phyloP scores from a whole-genome alignment of 148 eudicot species.

The Rhododendron kiyosumense region DNA sequence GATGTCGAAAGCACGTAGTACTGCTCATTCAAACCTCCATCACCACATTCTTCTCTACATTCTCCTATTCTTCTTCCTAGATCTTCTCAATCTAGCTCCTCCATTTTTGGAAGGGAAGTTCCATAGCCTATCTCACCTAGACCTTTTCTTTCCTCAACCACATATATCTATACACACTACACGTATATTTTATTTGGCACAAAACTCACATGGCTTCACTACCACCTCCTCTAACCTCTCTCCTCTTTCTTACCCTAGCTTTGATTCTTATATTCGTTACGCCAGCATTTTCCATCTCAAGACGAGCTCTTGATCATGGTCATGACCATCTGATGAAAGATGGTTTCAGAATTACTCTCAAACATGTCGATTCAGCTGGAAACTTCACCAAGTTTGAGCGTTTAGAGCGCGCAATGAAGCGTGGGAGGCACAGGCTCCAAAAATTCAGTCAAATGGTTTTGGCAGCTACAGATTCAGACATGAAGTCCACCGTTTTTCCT shows the following conservation, averaged over 20 bases:
- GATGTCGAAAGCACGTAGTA: background rate
- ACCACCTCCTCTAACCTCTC: background rate
- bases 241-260: background rate
- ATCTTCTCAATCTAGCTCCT: background rate
- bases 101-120: background rate
- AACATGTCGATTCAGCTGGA: background rate
- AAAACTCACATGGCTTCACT: background rate
- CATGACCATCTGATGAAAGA: background rate
- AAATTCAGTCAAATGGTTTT: background rate
- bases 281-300: background rate
- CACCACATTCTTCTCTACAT: conserved; percentile 6
- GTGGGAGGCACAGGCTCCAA: conserved; percentile 4
- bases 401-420: conserved; percentile 1
- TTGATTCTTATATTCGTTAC: background rate
- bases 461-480: background rate
- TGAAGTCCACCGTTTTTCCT: background rate
- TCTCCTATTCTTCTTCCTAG: background rate
- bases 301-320: background rate
- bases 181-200: background rate
- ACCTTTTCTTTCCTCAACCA: background rate
- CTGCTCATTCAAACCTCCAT: background rate
- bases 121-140: background rate
- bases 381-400: background rate
- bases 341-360: background rate
- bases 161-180: background rate